A percentile compares a stretch with the other conserved stretches of the same genome.
These are phyloP conservation scores for Linnemannia exigua DNA, from an alignment of 192 early-diverging fungal species.

Conservation along the genomic window DNA sequence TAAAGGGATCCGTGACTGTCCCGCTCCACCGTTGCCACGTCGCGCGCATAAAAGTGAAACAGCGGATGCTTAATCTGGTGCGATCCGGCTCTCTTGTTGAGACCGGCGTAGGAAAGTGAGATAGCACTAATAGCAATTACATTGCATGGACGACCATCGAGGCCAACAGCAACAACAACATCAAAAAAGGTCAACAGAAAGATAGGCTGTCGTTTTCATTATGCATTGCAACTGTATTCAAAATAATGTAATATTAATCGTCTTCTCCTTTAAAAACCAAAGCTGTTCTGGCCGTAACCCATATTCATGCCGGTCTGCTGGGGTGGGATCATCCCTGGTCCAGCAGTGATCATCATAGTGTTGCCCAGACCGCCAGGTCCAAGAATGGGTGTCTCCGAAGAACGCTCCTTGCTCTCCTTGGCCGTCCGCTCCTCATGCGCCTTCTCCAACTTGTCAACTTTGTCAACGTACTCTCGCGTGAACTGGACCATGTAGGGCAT, in stretches of 20 bases:
- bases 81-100: neutral
- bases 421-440: constrained; percentile 43
- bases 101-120: neutral
- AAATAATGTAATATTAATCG: neutral
- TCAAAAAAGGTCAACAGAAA: neutral
- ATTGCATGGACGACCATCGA: neutral
- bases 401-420: constrained; percentile 52
- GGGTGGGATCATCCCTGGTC: constrained; percentile 32
- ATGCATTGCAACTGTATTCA: neutral
- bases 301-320: constrained; percentile 19
- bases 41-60: neutral
- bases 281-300: constrained; percentile 35
- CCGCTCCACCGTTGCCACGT: neutral
- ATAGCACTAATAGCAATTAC: no score
- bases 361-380: constrained; percentile 49
- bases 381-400: constrained; percentile 32
- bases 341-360: constrained; percentile 48
- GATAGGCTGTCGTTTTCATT: neutral
- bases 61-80: neutral
- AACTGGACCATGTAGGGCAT: constrained; percentile 99
- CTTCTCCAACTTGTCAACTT: constrained; percentile 72
- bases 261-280: constrained; percentile 20
- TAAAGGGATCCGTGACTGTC: neutral
- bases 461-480: constrained; percentile 87
- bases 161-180: neutral